Conservation (phyloP, 2,329 filamentous ascomycete species). For the Alternaria brassicicola region DNA sequence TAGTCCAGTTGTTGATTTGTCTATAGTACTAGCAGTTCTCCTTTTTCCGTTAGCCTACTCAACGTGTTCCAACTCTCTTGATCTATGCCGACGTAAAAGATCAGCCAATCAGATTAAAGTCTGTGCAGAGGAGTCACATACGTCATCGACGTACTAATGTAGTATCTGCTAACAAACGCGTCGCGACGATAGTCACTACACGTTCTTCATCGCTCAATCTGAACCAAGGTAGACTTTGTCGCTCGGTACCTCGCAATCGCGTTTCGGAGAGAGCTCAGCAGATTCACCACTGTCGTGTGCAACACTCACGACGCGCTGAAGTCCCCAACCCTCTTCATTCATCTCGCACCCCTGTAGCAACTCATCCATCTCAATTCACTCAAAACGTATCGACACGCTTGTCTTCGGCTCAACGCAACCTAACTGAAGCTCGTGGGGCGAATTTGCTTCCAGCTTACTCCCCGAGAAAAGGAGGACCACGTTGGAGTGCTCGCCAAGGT, state of each 20-base stretch:
- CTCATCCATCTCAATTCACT: background rate
- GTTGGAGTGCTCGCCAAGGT: background rate
- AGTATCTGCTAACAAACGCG: background rate
- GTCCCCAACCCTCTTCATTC: background rate
- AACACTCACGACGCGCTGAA: background rate
- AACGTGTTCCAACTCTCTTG: no score
- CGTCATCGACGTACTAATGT: slow-evolving; percentile 7
- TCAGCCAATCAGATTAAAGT: background rate
- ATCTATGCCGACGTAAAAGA: background rate
- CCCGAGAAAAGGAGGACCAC: background rate
- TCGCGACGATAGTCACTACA: background rate
- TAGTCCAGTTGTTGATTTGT: no score
- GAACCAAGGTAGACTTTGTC: background rate
- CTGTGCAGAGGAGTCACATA: slow-evolving; percentile 6
- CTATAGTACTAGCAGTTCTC: no score
- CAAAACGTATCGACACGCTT: background rate
- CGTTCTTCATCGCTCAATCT: background rate
- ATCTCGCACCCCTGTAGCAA: background rate
- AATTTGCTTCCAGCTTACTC: background rate
- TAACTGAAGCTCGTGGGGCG: background rate
- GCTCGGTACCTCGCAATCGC: background rate
- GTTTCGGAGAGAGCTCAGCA: background rate
- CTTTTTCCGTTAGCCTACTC: no score
- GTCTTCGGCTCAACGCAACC: background rate
- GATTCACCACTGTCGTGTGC: background rate